Evolutionary conservation across 2,329 filamentous ascomycete genomes (phyloP), one percentile per base, ranked within the genome.

Genomic region (Sporothrix phasma): DNA sequence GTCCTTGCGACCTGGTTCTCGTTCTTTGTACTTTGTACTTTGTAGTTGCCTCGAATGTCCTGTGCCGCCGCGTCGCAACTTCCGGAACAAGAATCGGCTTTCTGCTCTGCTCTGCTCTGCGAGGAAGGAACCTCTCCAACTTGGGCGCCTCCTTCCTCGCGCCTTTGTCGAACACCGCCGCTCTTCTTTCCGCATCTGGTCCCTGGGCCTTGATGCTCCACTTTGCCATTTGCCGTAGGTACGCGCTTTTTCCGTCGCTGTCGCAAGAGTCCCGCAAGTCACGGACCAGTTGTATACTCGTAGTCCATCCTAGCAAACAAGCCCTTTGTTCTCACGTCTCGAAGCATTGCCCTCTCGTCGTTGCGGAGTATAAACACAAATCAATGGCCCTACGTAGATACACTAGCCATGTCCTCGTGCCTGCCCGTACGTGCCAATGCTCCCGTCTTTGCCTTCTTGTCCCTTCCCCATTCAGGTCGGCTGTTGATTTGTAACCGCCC

Each of bases 291-390:
- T 13, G 34, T 37, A 24, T n/a, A 59, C 39, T 46, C 39, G 37
- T n/a, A n/a, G n/a, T 39, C 56, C 31, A 19, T 46, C 24, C 22
- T 26, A 31, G 37, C 37, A 43, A 39, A n/a, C 54, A 43, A 7
- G 22, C 39, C 39, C 56, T 59, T 59, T 43, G 37, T 59, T 45
- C 56, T 59, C 37, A 31, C 22, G 39, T 31, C 56, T 59, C 24
- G 39, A 59, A 31, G 31, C 56, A 10, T 45, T 19, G 10, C 45
- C 19, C 22, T 17, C 24, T 39, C 13, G n/a, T 11, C 24, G 11
- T 29, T n/a, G 29, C 54, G 54, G 54, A 29, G 54, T 43, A 58
- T 43, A 43, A n/a, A 58, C 54, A 58, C 54, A 58, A 8, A n/a
- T 31, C 31, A 22, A n/a, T 29, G 15, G 17, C 15, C 49, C 29